Evolutionary conservation across 75 land plant genomes (phyloP).

Genomic region (Pinus taeda): DNA sequence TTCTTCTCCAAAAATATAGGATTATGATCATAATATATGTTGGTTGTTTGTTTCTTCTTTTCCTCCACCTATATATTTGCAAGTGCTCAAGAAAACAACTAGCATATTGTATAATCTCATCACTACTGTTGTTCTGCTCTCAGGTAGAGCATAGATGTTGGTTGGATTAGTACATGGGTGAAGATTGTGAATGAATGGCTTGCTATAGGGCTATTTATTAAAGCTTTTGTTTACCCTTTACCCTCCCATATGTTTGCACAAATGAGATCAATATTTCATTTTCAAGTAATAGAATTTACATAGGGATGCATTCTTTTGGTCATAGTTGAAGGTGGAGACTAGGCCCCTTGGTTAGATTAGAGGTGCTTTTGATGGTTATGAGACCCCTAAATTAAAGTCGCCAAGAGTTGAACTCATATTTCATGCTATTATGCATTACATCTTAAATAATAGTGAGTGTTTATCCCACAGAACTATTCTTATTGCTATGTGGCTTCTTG

Average conservation of each 20-base stretch:
- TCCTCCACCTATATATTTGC: neutral
- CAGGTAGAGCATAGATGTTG: conserved; percentile 94
- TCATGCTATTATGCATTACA: neutral
- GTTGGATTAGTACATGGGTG: conserved; percentile 98
- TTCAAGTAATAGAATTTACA: too few species aligned
- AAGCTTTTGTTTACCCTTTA: conserved; percentile 16
- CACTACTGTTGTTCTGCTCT: neutral
- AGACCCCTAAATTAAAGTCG: neutral
- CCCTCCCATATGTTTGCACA: neutral
- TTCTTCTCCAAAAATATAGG: neutral
- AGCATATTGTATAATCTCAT: neutral
- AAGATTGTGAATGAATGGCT: conserved; percentile 85
- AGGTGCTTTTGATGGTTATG: neutral
- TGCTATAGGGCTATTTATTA: conserved; percentile 72
- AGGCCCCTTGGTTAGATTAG: neutral
- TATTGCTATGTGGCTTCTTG: neutral
- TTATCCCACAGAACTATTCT: too few species aligned
- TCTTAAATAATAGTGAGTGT: neutral
- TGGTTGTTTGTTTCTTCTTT: neutral
- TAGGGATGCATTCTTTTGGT: too few species aligned
- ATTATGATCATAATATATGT: neutral
- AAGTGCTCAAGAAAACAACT: neutral
- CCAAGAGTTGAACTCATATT: neutral
- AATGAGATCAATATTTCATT: neutral
- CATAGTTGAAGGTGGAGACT: neutral